A percentile compares a stretch with the other conserved stretches of the same genome.
phyloP scores from a whole-genome alignment of 1,284 basidiomycete genomes.

The Pseudozyma sp. region DNA sequence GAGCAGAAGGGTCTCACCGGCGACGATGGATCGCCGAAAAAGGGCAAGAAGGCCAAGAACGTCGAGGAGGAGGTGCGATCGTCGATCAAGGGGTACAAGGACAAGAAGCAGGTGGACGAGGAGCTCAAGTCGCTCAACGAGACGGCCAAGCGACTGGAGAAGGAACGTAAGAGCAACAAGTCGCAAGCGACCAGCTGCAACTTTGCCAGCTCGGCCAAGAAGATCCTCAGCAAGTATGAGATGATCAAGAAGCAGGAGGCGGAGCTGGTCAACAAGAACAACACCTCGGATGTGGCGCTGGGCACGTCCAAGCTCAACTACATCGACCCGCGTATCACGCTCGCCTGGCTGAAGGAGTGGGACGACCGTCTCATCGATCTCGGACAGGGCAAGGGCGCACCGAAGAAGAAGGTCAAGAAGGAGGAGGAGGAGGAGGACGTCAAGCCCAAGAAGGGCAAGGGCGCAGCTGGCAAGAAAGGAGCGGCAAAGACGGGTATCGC shows the following conservation, averaged over 20 bases:
- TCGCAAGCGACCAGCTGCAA: slow-evolving; percentile 72
- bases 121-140: slow-evolving; percentile 79
- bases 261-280: slow-evolving; percentile 64
- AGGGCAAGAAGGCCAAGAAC: slow-evolving; percentile 54
- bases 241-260: slow-evolving; percentile 64
- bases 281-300: slow-evolving; percentile 65
- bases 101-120: slow-evolving; percentile 69
- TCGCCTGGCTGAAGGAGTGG: slow-evolving; percentile 68
- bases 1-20: slow-evolving; percentile 49
- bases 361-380: slow-evolving; percentile 52
- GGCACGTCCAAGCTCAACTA: slow-evolving; percentile 68
- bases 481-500: slow-evolving; percentile 37
- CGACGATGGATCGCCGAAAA: slow-evolving; percentile 42
- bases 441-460: slow-evolving; percentile 34
- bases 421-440: slow-evolving; percentile 52
- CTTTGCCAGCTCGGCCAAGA: slow-evolving; percentile 74
- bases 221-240: slow-evolving; percentile 71
- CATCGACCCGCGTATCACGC: slow-evolving; percentile 67
- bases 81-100: slow-evolving; percentile 54
- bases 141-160: slow-evolving; percentile 79
- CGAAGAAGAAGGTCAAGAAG: slow-evolving; percentile 54
- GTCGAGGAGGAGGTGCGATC: slow-evolving; percentile 54
- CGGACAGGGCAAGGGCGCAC: slow-evolving; percentile 33
- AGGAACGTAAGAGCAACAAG: slow-evolving; percentile 84
- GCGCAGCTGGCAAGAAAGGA: slow-evolving; percentile 24